Base-by-base conservation (phyloP, 352 stramenopile genomes). In the Pythium brachiatum region DNA sequence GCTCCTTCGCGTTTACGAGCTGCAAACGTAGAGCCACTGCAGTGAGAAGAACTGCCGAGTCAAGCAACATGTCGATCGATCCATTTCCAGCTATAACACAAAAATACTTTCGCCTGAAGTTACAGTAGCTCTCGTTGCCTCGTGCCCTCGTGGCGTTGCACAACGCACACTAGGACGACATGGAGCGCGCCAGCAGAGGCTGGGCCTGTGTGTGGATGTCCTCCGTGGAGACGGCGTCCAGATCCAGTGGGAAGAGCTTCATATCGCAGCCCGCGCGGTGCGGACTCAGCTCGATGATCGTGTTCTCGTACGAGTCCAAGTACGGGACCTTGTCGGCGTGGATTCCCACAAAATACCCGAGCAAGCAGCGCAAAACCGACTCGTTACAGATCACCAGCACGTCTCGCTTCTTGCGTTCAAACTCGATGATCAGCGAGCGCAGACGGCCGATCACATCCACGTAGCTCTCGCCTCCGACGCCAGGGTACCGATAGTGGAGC, bases 381-480 rank as follows among this genome's bases (percentile, higher is more conserved):
- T 91, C 83, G 61, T 78, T 90, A 68, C 83, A 92, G 55, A 94
- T 92, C 39, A 94, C 79, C n/a, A 94, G 61, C 60, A 91, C 79
- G 66, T 94, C 85, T 58, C 85, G 85, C 70, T 94, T 96, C 72
- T 96, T 93, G 66, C 88, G 84, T 57, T 94, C 86, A 51, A 98
- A 93, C 75, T 97, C 92, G 34, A 98, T 92, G 50, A 98, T 95
- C 36, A 98, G 75, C 52, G 90, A 95, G 2, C 89, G 79, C 48
- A 97, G 63, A 16, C 93, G 84, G 26, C 92, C 92, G 69, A 98
- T 98, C 31, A 98, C 83, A 66, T 98, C 93, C 57, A 97, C 79
- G 71, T 98, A 98, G 58, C 88, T 97, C 70, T 98, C 93, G 12
- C 92, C 93, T 2, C 92, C 92, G 9, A 93, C 89, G 25, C 92